phyloP scores from a whole-genome alignment of 1,284 basidiomycete species.

The Ustilago curta region DNA sequence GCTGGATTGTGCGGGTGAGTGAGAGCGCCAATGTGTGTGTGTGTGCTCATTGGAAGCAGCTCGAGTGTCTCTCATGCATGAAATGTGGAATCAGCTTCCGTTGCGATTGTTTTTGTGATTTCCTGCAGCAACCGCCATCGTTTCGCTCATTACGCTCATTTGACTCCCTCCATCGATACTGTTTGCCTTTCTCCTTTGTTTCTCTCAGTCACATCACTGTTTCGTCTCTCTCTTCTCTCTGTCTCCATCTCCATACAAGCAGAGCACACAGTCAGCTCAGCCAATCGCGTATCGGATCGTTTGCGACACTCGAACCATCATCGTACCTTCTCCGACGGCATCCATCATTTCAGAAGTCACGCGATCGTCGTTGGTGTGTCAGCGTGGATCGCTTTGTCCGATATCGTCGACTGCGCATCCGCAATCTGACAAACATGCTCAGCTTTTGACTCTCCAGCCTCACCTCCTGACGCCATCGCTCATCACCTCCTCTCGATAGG shows the following conservation, averaged over 20 bases:
- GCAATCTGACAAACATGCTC: neutral
- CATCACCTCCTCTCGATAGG: neutral
- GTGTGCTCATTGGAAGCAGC: too few species aligned
- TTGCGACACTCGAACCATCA: neutral
- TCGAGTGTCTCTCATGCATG: neutral
- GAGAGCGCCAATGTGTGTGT: too few species aligned
- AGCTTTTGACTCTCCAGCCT: too few species aligned
- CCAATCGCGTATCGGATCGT: neutral
- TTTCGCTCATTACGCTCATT: too few species aligned
- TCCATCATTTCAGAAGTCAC: constrained; percentile 1
- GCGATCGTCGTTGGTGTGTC: constrained; percentile 8
- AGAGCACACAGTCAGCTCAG: neutral
- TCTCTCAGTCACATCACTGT: neutral
- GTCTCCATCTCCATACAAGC: neutral
- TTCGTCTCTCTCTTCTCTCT: neutral
- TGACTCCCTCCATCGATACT: neutral
- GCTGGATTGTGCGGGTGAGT: too few species aligned
- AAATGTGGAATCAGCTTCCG: neutral
- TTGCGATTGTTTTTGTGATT: neutral
- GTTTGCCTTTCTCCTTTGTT: neutral
- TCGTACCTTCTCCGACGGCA: neutral
- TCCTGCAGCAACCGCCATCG: constrained; percentile 1
- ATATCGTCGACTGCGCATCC: constrained; percentile 1
- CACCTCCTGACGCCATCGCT: neutral
- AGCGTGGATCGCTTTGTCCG: constrained; percentile 1